Conservation (phyloP, 73 alveolate genomes). For the Tetrahymena thermophila region DNA sequence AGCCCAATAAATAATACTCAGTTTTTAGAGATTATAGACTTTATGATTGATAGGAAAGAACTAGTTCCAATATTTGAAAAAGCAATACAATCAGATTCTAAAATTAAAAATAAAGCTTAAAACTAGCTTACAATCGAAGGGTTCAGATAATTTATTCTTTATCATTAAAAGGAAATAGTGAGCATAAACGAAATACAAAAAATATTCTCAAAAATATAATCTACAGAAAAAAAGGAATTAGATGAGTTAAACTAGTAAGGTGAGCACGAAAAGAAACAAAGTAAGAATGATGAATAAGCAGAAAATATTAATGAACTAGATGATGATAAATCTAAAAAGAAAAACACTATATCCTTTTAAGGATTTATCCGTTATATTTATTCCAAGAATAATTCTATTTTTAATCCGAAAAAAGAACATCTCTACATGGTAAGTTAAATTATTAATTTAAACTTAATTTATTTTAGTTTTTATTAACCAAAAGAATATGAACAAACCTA, state of each 20-base stretch:
- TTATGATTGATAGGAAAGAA: neutral
- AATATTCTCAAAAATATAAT: neutral
- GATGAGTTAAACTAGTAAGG: neutral
- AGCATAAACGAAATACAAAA: neutral
- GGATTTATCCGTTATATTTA: neutral
- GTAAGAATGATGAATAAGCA: neutral
- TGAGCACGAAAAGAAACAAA: neutral
- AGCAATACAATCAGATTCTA: neutral
- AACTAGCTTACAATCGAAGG: neutral
- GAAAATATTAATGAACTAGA: neutral
- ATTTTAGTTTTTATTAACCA: neutral
- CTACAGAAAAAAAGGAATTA: neutral
- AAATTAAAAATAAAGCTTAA: neutral
- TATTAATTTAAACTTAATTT: neutral
- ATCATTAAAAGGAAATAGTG: neutral
- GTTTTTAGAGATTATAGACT: neutral
- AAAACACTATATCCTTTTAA: neutral
- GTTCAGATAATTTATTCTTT: neutral
- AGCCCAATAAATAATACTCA: neutral
- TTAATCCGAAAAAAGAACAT: neutral
- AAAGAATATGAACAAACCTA: neutral
- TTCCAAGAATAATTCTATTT: neutral
- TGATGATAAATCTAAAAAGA: neutral
- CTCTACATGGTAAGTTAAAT: neutral
- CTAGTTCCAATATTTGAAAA: neutral